Evolutionary conservation across 257 asterid species (phyloP).

Genomic region (Ophiorrhiza pumila): DNA sequence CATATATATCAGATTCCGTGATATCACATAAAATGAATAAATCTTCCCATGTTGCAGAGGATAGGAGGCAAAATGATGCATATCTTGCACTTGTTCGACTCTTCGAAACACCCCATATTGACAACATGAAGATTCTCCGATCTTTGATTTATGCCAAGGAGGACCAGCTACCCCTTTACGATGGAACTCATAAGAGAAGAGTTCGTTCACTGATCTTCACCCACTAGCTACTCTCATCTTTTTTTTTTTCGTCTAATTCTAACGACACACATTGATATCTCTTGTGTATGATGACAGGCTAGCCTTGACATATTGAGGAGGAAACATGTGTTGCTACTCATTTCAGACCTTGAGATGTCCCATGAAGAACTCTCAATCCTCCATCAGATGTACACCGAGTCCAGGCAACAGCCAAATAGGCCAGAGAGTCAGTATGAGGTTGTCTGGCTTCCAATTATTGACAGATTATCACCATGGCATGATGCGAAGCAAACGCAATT

Average conservation of each 20-base stretch:
- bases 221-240: background rate
- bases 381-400: slow-evolving; percentile 57
- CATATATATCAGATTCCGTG: background rate
- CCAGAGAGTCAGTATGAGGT: slow-evolving; percentile 62
- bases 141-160: slow-evolving; percentile 33
- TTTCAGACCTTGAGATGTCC: slow-evolving; percentile 66
- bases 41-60: slow-evolving; percentile 22
- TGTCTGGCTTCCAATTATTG: slow-evolving; percentile 78
- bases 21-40: background rate
- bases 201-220: slow-evolving; percentile 13
- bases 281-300: slow-evolving; percentile 38
- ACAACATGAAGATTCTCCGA: slow-evolving; percentile 25
- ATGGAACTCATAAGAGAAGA: slow-evolving; percentile 30
- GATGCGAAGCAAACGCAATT: slow-evolving; percentile 30
- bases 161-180: slow-evolving; percentile 31
- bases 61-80: slow-evolving; percentile 24
- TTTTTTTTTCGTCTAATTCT: background rate
- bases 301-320: slow-evolving; percentile 53
- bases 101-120: slow-evolving; percentile 26
- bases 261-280: background rate
- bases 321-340: slow-evolving; percentile 66
- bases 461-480: slow-evolving; percentile 26
- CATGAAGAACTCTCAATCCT: slow-evolving; percentile 69
- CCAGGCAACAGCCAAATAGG: slow-evolving; percentile 38
- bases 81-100: slow-evolving; percentile 20